Percentiles rank a stretch among this genome's conserved stretches.
These are phyloP conservation scores for Elsinoe perseae DNA, from an alignment of 2,329 filamentous ascomycete genomes.

Conservation along the genomic window DNA sequence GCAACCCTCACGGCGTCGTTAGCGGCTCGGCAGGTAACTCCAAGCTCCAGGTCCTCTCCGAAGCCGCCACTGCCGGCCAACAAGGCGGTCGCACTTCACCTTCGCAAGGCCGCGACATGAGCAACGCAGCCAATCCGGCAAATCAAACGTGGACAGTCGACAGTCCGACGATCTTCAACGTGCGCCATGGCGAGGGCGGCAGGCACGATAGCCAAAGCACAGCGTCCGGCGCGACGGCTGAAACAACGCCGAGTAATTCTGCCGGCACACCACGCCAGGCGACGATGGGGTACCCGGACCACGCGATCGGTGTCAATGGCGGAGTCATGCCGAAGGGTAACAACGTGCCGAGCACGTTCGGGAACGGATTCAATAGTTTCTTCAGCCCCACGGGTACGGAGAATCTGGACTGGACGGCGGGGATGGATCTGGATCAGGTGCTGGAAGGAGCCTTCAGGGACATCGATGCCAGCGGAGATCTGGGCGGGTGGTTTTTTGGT, in stretches of 20 bases:
- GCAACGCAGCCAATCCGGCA: not conserved
- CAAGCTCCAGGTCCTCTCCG: constrained; percentile 18
- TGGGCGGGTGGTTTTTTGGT: constrained; percentile 19
- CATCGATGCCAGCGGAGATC: constrained; percentile 18
- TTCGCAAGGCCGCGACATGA: not conserved
- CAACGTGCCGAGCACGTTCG: not conserved
- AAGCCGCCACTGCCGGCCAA: constrained; percentile 19
- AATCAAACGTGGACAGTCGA: constrained; percentile 18
- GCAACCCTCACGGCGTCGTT: constrained; percentile 10
- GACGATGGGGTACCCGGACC: not conserved
- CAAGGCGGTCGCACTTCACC: constrained; percentile 5
- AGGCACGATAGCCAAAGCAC: not conserved
- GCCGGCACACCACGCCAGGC: not conserved
- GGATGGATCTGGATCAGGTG: constrained; percentile 19
- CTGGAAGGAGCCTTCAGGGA: constrained; percentile 18
- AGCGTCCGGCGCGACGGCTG: not conserved
- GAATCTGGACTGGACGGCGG: constrained; percentile 17
- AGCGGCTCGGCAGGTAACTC: not conserved
- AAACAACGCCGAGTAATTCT: not conserved
- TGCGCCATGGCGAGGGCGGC: not conserved
- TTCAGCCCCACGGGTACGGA: not conserved
- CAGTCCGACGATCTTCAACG: constrained; percentile 14
- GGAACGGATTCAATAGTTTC: constrained; percentile 6
- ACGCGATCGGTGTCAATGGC: not conserved
- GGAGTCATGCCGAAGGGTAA: not conserved